Conservation (phyloP, 176 grass and related monocot species). For the Zoysia japonica region DNA sequence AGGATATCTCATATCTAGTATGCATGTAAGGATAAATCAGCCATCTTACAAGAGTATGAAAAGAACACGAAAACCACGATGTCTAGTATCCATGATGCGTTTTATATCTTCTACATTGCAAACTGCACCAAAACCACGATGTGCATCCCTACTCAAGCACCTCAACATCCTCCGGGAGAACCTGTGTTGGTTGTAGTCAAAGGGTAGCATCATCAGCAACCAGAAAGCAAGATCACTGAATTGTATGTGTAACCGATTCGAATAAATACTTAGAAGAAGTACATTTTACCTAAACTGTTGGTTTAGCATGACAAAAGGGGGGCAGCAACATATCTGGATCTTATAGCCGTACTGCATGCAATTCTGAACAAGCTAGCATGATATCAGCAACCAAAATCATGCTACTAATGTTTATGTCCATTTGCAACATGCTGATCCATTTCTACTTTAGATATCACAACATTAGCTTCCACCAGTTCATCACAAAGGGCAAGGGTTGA, state of each 20-base stretch:
- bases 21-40: not conserved
- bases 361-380: slow-evolving; percentile 35
- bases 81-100: not conserved
- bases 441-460: slow-evolving; percentile 40
- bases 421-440: slow-evolving; percentile 26
- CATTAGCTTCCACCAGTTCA: slow-evolving; percentile 61
- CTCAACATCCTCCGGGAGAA: slow-evolving; percentile 4
- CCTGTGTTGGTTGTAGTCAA: slow-evolving; percentile 7
- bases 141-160: not conserved
- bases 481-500: slow-evolving; percentile 70
- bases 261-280: slow-evolving; percentile 24
- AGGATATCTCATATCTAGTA: not conserved
- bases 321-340: not conserved
- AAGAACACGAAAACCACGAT: not conserved
- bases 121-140: slow-evolving; percentile 11
- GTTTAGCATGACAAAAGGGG: slow-evolving; percentile 25
- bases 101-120: slow-evolving; percentile 26
- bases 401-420: slow-evolving; percentile 19
- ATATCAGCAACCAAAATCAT: slow-evolving; percentile 26
- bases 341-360: slow-evolving; percentile 7
- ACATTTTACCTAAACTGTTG: slow-evolving; percentile 35
- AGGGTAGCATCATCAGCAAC: slow-evolving; percentile 20
- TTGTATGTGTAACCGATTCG: not conserved
- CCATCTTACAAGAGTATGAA: not conserved
- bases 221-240: slow-evolving; percentile 26